Conservation (phyloP, 768 basidiomycete species). For the Wakefieldia striispora region DNA sequence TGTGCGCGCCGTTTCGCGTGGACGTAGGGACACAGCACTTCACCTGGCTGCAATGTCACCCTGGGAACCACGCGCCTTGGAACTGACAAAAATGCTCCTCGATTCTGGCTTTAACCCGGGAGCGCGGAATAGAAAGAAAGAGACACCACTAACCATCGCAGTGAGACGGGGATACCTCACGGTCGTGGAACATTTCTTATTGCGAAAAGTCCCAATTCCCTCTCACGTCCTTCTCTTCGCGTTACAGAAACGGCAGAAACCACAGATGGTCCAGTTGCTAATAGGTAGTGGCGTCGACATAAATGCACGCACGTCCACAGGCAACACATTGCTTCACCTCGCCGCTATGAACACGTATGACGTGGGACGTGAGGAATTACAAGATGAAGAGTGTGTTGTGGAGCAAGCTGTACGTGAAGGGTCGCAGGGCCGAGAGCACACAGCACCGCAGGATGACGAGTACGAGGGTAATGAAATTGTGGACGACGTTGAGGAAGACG, state of each 20-base stretch:
- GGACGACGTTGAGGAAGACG: no score
- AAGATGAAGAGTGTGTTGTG: no score
- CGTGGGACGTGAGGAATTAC: no score
- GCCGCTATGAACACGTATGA: no score
- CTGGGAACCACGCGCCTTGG: neutral
- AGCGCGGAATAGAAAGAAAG: neutral
- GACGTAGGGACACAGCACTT: neutral
- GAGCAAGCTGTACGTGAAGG: no score
- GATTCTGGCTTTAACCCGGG: neutral
- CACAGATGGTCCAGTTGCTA: neutral
- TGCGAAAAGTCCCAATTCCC: no score
- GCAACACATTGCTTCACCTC: no score
- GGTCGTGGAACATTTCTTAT: neutral
- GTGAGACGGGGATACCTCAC: neutral
- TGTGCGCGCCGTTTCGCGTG: neutral
- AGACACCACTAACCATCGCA: neutral
- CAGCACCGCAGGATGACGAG: no score
- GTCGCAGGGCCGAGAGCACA: no score
- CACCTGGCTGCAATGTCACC: neutral
- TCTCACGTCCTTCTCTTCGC: no score
- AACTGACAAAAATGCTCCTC: neutral
- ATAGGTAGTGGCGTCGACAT: neutral
- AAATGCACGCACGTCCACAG: no score
- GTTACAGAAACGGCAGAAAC: neutral
- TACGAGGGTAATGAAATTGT: no score